A percentile compares a stretch with the other conserved stretches of the same genome.
Conservation (phyloP, 805 yeast genomes). For the Candida sphagnicola region DNA sequence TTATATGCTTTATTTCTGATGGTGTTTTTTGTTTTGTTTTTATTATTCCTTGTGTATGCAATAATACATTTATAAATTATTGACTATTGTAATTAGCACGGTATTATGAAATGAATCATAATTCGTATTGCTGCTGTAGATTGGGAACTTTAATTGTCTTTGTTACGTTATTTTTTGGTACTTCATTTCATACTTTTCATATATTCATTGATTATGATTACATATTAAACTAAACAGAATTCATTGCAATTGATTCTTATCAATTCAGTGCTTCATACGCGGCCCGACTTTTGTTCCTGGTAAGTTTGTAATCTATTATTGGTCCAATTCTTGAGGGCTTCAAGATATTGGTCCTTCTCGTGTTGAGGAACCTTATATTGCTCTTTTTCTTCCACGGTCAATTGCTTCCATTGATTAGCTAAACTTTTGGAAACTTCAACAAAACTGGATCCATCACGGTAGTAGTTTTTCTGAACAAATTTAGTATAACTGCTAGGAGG, state of each 20-base stretch:
- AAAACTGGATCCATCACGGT: constrained; percentile 17
- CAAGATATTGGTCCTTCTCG: constrained; percentile 16
- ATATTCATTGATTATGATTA: too few species aligned
- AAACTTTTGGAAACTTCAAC: constrained; percentile 23
- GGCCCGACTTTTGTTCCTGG: constrained; percentile 3
- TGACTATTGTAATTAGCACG: too few species aligned
- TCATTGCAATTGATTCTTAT: background rate
- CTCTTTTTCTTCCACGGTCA: constrained; percentile 25
- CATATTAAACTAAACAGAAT: too few species aligned
- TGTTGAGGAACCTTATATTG: constrained; percentile 16
- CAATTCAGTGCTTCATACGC: background rate
- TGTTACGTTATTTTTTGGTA: too few species aligned
- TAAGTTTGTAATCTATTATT: constrained; percentile 22
- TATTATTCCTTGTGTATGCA: background rate
- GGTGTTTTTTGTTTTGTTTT: background rate
- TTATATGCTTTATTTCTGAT: background rate
- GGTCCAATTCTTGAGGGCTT: constrained; percentile 27
- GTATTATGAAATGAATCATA: too few species aligned
- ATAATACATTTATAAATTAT: background rate
- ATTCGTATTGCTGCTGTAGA: too few species aligned
- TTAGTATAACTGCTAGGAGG: constrained; percentile 29
- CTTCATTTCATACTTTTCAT: too few species aligned
- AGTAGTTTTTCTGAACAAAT: constrained; percentile 25
- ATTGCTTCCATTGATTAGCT: constrained; percentile 26
- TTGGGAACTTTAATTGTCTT: too few species aligned